Evolutionary conservation across 1,139 yeast genomes (phyloP), one percentile per base, ranked within the genome.

Genomic region (Protomyces inundatus): DNA sequence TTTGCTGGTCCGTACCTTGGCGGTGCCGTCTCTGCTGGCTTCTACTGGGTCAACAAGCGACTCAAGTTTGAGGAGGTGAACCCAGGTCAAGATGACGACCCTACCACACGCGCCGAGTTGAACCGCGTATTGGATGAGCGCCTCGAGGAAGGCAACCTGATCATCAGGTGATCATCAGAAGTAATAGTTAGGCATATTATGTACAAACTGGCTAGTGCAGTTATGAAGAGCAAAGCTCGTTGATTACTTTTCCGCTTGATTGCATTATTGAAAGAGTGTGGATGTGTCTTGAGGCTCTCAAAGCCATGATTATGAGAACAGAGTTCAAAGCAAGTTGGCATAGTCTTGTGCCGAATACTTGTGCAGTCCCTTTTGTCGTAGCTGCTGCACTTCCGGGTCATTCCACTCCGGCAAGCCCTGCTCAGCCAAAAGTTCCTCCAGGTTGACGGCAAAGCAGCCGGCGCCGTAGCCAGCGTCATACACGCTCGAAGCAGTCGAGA

Each of bases 1-100:
- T 88, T 95, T 95, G 82, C 90, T 65, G 70, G 70, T 23, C 69
- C 69, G 9, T 54, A 58, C 30, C 54, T 63, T 9, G 68, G 69
- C 23, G 55, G 65, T 3, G 30, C 65, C 12, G 14, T 61, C n/a
- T 60, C 64, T 7, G 60, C 56, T n/a, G 54, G 54, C 23, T 55
- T 55, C 39, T 61, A 61, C 50, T 35, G 16, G 30, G 34, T 55
- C 45, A 54, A 52, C 60, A 61, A 61, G 55, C 12, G 10, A 34
- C 52, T 61, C 35, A 16, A 39, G 32, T 61, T 52, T 36, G 61
- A 54, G 52, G 48, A 39, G n/a, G 64, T 60, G 40, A 60, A 60
- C 40, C 64, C 64, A 5, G 64, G 58, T 14, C 70, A 72, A 63
- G 74, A 73, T 58, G 69, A 73, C 65, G 78, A 75, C 65, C 70